Conservation (phyloP, 306 rosid genomes). For the Cucumis hystrix region DNA sequence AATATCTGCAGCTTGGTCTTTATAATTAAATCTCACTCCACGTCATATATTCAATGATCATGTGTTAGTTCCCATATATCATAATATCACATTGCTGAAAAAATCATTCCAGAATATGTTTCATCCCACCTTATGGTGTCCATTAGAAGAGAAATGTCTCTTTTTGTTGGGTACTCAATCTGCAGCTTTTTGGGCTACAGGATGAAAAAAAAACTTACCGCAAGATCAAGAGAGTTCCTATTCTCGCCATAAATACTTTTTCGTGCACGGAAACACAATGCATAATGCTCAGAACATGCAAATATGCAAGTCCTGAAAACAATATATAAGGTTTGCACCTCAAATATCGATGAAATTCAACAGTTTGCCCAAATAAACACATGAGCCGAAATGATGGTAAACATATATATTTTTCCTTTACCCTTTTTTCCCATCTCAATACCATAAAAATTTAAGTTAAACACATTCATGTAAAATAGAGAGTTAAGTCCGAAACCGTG, state of each 20-base stretch:
- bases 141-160: neutral
- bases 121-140: neutral
- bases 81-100: no score
- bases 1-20: no score
- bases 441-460: neutral
- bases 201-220: neutral
- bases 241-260: neutral
- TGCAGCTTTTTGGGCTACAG: neutral
- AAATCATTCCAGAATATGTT: neutral
- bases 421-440: neutral
- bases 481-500: neutral
- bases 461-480: constrained; percentile 3
- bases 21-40: neutral
- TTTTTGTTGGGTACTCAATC: neutral
- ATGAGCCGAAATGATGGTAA: neutral
- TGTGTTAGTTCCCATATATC: neutral
- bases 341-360: constrained; percentile 1
- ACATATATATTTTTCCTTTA: neutral
- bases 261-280: neutral
- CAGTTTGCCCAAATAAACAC: neutral
- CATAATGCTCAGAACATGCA: neutral
- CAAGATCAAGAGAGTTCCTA: neutral
- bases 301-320: neutral
- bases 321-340: neutral
- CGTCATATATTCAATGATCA: neutral